A percentile compares a stretch with the other conserved stretches of the same genome.
Conservation (phyloP, 805 yeast genomes). For the Starmerella roubikii region DNA sequence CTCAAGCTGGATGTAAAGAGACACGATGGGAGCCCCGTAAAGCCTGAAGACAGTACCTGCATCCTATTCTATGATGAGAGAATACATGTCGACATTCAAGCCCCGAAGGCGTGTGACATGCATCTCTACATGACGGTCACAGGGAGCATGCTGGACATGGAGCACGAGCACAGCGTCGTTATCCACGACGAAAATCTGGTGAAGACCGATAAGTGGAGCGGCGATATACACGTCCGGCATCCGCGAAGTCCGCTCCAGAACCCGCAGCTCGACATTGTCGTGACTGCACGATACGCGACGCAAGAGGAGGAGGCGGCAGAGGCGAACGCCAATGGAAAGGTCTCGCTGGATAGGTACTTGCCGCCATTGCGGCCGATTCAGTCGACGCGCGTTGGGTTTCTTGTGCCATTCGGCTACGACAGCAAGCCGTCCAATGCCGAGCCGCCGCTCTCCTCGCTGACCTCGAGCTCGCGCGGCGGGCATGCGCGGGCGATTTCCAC, state of each 20-base stretch:
- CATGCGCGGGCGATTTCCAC: conserved; percentile 6
- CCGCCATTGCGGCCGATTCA: conserved; percentile 9
- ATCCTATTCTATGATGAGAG: conserved; percentile 15
- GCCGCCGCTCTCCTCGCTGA: not conserved
- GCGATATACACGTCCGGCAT: conserved; percentile 12
- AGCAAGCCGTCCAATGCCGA: not conserved
- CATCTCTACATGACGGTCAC: conserved; percentile 14
- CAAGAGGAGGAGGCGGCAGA: not conserved
- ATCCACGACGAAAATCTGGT: conserved; percentile 12
- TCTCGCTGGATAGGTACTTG: not conserved
- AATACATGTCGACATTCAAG: conserved; percentile 2
- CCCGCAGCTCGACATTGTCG: conserved; percentile 15
- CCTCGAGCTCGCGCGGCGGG: not conserved
- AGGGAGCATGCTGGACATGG: conserved; percentile 12
- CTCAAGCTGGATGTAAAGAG: conserved; percentile 9
- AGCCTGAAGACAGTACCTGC: not conserved
- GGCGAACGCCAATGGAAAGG: not conserved
- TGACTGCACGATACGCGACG: conserved; percentile 9
- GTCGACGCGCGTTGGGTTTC: not conserved
- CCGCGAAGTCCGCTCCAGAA: conserved; percentile 17
- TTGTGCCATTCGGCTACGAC: conserved; percentile 3
- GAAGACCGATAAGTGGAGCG: conserved; percentile 2
- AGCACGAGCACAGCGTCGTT: conserved; percentile 10
- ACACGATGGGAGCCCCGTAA: conserved; percentile 7
- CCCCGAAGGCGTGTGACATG: conserved; percentile 8